Evolutionary conservation across 2,329 filamentous ascomycete genomes (phyloP), one percentile per base, ranked within the genome.

Genomic region (Epichloe sylvatica): DNA sequence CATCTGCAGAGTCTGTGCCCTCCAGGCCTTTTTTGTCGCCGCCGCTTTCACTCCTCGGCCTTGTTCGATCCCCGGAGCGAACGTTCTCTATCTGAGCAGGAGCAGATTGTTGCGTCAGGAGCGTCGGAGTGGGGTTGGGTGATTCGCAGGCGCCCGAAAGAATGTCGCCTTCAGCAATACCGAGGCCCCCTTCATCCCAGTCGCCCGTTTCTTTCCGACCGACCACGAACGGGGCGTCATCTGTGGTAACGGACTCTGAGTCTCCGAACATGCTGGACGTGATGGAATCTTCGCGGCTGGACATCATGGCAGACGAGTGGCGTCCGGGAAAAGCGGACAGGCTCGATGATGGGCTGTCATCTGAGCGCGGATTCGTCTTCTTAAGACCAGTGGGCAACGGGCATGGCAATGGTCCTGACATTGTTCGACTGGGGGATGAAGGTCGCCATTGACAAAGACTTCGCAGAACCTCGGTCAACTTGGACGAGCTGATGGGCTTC

Each of bases 381-480:
- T 84, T 79, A 30, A 86, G 69, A 25, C 73, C 75, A 2, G 84
- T 80, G 1, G 80, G 77, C 41, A 83, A 72, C 1, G 80, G 74
- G 40, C 82, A 76, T 3, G 76, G 69, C 39, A 77, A 68, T 1
- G 75, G 65, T 21, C 73, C 61, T 4, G 70, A 66, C 30, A 67
- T 62, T 21, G 63, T 64, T 45, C 67, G 65, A 48, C 65, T 67
- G 1, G 77, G 72, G 1, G 72, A 70, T 15, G 89, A 84, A 5
- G 89, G 80, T 61, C 91, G 94, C 92, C 92, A 98, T 60, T 94
- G 86, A 61, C 92, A 98, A 30, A 95, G 77, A 50, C 84, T 82
- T 54, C 85, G 84, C 56, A 98, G 74, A 1, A 92, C 87, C 60
- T 98, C 90, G 0, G 83, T 88, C 46, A 98, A 68, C 67, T 97